Conservation (phyloP, 257 asterid genomes). For the Solanum verrucosum region DNA sequence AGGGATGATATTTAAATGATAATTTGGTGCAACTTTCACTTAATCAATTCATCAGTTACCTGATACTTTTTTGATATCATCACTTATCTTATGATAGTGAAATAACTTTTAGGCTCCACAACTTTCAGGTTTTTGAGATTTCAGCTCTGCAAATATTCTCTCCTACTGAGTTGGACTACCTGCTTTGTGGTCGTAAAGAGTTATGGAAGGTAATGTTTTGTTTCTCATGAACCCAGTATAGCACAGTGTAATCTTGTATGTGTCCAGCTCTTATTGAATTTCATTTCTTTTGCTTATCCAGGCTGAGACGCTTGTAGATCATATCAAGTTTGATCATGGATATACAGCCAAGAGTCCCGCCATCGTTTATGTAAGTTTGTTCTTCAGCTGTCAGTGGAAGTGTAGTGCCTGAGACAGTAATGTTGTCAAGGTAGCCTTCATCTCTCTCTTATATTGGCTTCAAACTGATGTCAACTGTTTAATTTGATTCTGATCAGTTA, state of each 20-base stretch:
- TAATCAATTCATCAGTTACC: background rate
- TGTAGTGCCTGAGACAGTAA: background rate
- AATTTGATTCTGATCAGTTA: constrained; percentile 36
- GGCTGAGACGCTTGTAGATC: constrained; percentile 87
- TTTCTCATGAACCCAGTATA: constrained; percentile 1
- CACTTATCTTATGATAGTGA: background rate
- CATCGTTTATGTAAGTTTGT: constrained; percentile 49
- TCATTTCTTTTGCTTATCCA: constrained; percentile 19
- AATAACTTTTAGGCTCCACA: background rate
- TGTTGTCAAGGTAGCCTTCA: background rate
- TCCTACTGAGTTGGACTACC: constrained; percentile 84
- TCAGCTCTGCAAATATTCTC: constrained; percentile 83
- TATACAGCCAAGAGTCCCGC: constrained; percentile 96
- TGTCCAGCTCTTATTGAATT: constrained; percentile 5
- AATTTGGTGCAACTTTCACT: background rate
- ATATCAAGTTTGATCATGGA: constrained; percentile 98
- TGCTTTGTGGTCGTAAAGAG: constrained; percentile 96
- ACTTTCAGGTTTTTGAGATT: constrained; percentile 74
- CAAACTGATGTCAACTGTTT: background rate
- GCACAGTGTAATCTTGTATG: background rate
- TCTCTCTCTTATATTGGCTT: background rate
- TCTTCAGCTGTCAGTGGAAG: constrained; percentile 1
- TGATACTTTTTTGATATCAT: background rate
- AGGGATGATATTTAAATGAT: background rate
- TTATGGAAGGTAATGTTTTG: constrained; percentile 71